A percentile compares a stretch with the other conserved stretches of the same genome.
These are phyloP conservation scores for Penicillium salamii DNA, from an alignment of 495 filamentous ascomycete genomes.

Conservation along the genomic window DNA sequence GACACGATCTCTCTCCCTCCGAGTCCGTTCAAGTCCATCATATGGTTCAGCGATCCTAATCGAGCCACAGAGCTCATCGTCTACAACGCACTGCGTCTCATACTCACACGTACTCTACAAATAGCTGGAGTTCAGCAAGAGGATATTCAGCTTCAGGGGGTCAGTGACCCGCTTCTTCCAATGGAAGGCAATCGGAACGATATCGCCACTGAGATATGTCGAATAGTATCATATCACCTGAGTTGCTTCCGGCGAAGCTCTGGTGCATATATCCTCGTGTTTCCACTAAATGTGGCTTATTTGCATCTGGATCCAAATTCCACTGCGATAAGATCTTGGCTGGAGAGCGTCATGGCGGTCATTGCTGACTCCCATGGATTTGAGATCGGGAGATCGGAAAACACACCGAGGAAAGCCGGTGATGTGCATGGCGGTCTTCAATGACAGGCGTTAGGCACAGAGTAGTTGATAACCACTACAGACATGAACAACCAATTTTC, in stretches of 20 bases:
- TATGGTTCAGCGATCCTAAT: constrained; percentile 10
- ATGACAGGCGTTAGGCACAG: not conserved
- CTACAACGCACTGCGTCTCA: constrained; percentile 13
- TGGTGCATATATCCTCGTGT: constrained; percentile 17
- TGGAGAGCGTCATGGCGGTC: constrained; percentile 9
- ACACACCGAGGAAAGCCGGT: constrained; percentile 2
- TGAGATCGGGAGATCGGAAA: constrained; percentile 15
- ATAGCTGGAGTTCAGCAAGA: constrained; percentile 2
- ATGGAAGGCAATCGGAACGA: constrained; percentile 18
- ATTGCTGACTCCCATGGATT: constrained; percentile 19
- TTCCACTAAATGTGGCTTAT: constrained; percentile 18
- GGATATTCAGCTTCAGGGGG: not conserved
- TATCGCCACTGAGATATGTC: constrained; percentile 16
- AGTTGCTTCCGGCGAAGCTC: constrained; percentile 10
- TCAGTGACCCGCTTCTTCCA: constrained; percentile 17
- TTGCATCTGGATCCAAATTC: constrained; percentile 7
- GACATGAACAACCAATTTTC: no score
- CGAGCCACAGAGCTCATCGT: constrained; percentile 16
- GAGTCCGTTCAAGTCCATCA: constrained; percentile 14
- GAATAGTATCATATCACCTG: constrained; percentile 17
- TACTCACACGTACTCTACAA: constrained; percentile 7
- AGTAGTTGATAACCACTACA: no score
- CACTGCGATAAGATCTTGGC: constrained; percentile 7
- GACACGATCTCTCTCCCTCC: not conserved
- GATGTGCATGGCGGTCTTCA: not conserved